Conservation (phyloP, 805 yeast species). For the Zygotorulaspora chibaensis region DNA sequence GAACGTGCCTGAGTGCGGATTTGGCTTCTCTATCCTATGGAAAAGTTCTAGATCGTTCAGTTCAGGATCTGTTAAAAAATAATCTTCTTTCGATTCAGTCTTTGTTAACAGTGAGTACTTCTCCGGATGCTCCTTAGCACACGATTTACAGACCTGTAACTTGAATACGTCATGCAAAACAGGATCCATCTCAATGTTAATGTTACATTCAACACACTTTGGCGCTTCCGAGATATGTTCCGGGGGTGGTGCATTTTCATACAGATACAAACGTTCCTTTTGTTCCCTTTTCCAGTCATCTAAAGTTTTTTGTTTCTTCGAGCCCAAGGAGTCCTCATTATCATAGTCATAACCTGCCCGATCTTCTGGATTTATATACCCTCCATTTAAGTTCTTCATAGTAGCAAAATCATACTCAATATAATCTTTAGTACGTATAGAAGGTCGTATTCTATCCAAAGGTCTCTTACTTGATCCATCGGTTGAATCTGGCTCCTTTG, state of each 20-base stretch:
- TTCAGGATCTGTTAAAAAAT: constrained; percentile 90
- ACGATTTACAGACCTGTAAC: constrained; percentile 72
- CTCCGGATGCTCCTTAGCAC: constrained; percentile 71
- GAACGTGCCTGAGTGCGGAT: constrained; percentile 87
- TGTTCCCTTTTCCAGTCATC: constrained; percentile 58
- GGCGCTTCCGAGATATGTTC: constrained; percentile 69
- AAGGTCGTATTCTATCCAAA: constrained; percentile 38
- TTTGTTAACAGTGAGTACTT: constrained; percentile 88
- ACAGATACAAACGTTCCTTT: constrained; percentile 48
- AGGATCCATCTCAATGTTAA: constrained; percentile 71
- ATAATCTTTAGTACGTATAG: constrained; percentile 58
- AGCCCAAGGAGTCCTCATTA: constrained; percentile 31
- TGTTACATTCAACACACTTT: constrained; percentile 75
- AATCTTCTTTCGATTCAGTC: constrained; percentile 92
- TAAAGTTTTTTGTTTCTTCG: constrained; percentile 38
- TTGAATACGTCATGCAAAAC: constrained; percentile 64
- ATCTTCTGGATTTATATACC: constrained; percentile 50
- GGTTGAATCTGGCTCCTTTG: neutral
- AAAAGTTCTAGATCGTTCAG: constrained; percentile 63
- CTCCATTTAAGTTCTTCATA: constrained; percentile 87
- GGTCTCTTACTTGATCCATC: constrained; percentile 18
- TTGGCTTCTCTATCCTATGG: constrained; percentile 80
- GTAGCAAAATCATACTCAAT: constrained; percentile 85
- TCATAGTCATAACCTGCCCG: constrained; percentile 10
- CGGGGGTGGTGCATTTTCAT: constrained; percentile 66